Base-by-base conservation (phyloP, 352 stramenopile genomes). In the Phytophthora vignae region DNA sequence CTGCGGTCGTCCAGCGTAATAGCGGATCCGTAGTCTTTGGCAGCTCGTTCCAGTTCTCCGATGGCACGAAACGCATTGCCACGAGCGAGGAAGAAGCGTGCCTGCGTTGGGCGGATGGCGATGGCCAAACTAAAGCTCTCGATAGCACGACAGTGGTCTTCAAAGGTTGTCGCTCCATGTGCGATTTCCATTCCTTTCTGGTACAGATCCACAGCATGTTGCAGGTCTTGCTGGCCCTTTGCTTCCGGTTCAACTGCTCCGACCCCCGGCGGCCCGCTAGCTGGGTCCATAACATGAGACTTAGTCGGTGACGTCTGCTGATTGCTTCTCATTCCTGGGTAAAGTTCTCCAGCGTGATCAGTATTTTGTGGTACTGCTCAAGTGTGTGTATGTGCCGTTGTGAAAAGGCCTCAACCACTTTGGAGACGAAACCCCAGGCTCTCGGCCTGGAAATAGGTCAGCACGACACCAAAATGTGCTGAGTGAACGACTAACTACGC, bases 71-170 rank as follows among this genome's bases (percentile, higher is more conserved):
- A 91, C 1, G 82, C 84, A 66, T 95, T 95, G 3, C 84, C 88
- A 1, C 88, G 71, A 33, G 83, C 85, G 17, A 93, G 76, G 67
- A 92, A 95, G 62, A 94, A 95, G 4, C 88, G 81, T 44, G 88
- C 73, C 57, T 95, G 88, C 31, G 85, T 84, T n/a, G 59, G 67
- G 33, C 86, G 84, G 11, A 94, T 83, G 1, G 88, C 85, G 27
- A 95, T 93, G 25, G 86, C 86, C 55, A 95, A 74, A 33, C 81
- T 92, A 63, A 93, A 90, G 33, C 79, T 81, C 69, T 95, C 88
- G 59, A 94, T 95, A 3, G 88, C 85, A 14, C 79, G 81, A 21
- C 85, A 82, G 46, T 92, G 83, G n/a, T 93, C 86, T 31, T 93
- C 86, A 58, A 76, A 76, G 1, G 66, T 79, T 12, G 73, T 74